A percentile compares a stretch with the other conserved stretches of the same genome.
Evolutionary conservation across 805 yeast species (phyloP).

Genomic region (Candida broadrunensis): DNA sequence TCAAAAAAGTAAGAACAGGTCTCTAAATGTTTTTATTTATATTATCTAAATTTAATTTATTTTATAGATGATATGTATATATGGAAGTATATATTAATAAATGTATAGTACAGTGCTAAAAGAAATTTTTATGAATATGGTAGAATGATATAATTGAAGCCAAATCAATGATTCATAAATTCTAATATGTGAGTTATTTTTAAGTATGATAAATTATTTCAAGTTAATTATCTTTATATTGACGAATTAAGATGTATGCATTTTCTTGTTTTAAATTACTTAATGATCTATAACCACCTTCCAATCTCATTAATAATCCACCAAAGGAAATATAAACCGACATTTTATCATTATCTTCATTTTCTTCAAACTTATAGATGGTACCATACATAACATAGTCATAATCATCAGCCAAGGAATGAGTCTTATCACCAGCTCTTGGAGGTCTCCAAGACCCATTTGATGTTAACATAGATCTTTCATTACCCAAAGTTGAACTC

Average conservation of each 20-base stretch:
- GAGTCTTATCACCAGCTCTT: constrained; percentile 63
- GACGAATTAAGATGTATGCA: constrained; percentile 86
- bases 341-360: constrained; percentile 59
- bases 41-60: too few species aligned
- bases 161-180: too few species aligned
- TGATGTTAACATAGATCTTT: constrained; percentile 41
- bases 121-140: too few species aligned
- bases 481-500: constrained; percentile 68
- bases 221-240: constrained; percentile 42
- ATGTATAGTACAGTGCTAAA: neutral
- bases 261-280: constrained; percentile 91
- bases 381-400: constrained; percentile 99
- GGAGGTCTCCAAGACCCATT: constrained; percentile 83
- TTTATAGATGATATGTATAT: too few species aligned
- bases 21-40: too few species aligned
- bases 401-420: constrained; percentile 87
- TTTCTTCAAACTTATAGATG: constrained; percentile 93
- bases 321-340: constrained; percentile 95
- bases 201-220: too few species aligned
- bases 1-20: too few species aligned
- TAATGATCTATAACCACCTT: constrained; percentile 90
- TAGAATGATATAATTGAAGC: too few species aligned
- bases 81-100: neutral
- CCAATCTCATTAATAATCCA: constrained; percentile 88
- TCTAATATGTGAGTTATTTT: too few species aligned